These are phyloP conservation scores for Pseudonitzschia pungens DNA, from an alignment of 108 stramenopile genomes.

Conservation along the genomic window DNA sequence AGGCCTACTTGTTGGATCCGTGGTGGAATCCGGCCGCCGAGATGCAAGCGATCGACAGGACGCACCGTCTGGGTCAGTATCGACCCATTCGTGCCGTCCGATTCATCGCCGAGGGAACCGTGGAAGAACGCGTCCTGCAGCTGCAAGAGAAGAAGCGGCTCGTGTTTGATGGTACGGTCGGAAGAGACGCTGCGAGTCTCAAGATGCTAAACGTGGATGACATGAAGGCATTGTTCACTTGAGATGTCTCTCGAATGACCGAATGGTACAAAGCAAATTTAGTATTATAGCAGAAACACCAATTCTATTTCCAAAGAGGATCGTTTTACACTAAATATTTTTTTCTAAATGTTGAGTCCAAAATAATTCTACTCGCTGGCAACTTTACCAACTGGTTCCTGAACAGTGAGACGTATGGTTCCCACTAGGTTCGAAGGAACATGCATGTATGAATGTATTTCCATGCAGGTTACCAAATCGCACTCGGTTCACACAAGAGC, in stretches of 20 bases:
- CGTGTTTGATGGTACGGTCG: slow-evolving; percentile 96
- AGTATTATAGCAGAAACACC: not conserved
- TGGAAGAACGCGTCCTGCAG: slow-evolving; percentile 96
- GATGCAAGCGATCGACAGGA: slow-evolving; percentile 98
- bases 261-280: not conserved
- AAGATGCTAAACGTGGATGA: slow-evolving; percentile 88
- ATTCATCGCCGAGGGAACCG: slow-evolving; percentile 94
- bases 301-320: no score
- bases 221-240: slow-evolving; percentile 85
- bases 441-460: no score
- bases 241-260: not conserved
- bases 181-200: slow-evolving; percentile 78
- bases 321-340: no score
- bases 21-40: slow-evolving; percentile 96
- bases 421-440: no score
- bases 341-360: no score
- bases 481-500: no score
- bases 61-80: slow-evolving; percentile 94
- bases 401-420: no score
- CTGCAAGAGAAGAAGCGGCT: slow-evolving; percentile 96
- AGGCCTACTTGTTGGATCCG: slow-evolving; percentile 91
- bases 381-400: no score
- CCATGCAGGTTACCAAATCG: no score
- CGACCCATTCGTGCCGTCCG: slow-evolving; percentile 93
- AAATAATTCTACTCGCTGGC: no score